Evolutionary conservation across 176 grass and related monocot genomes (phyloP).

Genomic region (Hordeum marinum): DNA sequence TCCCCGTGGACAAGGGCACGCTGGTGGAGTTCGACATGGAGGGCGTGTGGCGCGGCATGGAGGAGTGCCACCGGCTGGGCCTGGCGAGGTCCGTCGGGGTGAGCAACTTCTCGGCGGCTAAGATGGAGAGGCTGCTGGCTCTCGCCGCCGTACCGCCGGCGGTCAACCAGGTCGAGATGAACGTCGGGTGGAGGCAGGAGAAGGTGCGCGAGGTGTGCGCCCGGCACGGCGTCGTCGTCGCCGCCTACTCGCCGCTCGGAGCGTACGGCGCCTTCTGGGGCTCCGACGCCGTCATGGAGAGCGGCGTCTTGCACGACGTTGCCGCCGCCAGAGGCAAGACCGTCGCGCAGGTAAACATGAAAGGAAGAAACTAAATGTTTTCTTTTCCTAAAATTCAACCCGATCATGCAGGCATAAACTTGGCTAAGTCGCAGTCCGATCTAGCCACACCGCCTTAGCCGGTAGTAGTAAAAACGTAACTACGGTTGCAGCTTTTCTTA

Average conservation of each 20-base stretch:
- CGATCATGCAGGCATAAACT: no score
- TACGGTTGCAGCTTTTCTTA: no score
- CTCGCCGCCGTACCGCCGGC: slow-evolving; percentile 59
- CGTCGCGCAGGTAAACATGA: slow-evolving; percentile 48
- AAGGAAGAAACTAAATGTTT: not conserved
- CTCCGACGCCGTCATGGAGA: slow-evolving; percentile 59
- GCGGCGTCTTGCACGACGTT: slow-evolving; percentile 31
- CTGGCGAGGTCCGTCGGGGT: slow-evolving; percentile 66
- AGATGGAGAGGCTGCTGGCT: slow-evolving; percentile 40
- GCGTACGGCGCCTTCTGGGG: slow-evolving; percentile 35
- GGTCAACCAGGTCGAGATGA: slow-evolving; percentile 82
- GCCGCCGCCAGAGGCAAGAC: slow-evolving; percentile 51
- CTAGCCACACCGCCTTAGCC: no score
- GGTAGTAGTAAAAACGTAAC: no score
- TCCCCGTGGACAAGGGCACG: not conserved
- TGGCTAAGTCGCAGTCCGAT: no score
- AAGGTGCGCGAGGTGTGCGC: slow-evolving; percentile 54
- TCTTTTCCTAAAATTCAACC: not conserved
- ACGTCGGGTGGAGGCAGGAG: slow-evolving; percentile 61
- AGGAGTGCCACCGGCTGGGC: slow-evolving; percentile 72
- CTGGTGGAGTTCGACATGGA: slow-evolving; percentile 53
- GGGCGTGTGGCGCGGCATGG: slow-evolving; percentile 73
- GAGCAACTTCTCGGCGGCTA: slow-evolving; percentile 69
- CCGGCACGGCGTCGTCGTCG: slow-evolving; percentile 37
- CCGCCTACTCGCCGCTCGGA: slow-evolving; percentile 58